Evolutionary conservation across 2,329 filamentous ascomycete genomes (phyloP).

Genomic region (Tolypocladium ophioglossoides): DNA sequence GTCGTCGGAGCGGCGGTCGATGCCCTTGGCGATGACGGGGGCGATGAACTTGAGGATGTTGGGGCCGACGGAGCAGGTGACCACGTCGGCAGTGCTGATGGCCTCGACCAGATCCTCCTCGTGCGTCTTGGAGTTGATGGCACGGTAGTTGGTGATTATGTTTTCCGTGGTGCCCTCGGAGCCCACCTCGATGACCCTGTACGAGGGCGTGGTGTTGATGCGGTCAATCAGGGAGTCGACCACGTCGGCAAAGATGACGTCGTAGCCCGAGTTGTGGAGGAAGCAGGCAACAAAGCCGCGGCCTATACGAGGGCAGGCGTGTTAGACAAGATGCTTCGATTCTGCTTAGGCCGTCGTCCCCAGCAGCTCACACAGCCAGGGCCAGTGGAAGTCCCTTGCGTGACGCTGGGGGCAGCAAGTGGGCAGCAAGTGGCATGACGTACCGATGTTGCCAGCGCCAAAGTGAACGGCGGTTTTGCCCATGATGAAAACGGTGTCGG

Average conservation of each 20-base stretch:
- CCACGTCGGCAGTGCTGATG: constrained; percentile 77
- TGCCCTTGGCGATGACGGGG: constrained; percentile 87
- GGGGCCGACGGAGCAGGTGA: constrained; percentile 95
- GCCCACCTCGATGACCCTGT: constrained; percentile 90
- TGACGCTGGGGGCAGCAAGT: not conserved
- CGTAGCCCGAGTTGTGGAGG: constrained; percentile 87
- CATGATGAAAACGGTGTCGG: constrained; percentile 19
- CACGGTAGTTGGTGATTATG: constrained; percentile 88
- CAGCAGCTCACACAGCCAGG: not conserved
- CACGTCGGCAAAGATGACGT: constrained; percentile 95
- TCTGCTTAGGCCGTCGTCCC: too few relatives aligned
- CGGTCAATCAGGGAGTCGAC: constrained; percentile 71
- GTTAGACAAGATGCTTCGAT: not conserved
- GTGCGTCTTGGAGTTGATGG: constrained; percentile 87
- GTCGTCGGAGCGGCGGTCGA: constrained; percentile 60
- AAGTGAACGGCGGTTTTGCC: constrained; percentile 71
- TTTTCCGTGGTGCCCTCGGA: constrained; percentile 70
- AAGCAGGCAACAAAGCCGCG: constrained; percentile 85
- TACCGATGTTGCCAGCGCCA: constrained; percentile 75
- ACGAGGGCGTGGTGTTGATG: constrained; percentile 65
- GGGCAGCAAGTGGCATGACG: constrained; percentile 8
- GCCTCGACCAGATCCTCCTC: constrained; percentile 73
- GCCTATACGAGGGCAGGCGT: constrained; percentile 23
- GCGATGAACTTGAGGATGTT: constrained; percentile 96
- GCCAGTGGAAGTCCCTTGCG: not conserved